These are phyloP conservation scores for Lipomyces starkeyi DNA, from an alignment of 805 yeast genomes.

Conservation along the genomic window DNA sequence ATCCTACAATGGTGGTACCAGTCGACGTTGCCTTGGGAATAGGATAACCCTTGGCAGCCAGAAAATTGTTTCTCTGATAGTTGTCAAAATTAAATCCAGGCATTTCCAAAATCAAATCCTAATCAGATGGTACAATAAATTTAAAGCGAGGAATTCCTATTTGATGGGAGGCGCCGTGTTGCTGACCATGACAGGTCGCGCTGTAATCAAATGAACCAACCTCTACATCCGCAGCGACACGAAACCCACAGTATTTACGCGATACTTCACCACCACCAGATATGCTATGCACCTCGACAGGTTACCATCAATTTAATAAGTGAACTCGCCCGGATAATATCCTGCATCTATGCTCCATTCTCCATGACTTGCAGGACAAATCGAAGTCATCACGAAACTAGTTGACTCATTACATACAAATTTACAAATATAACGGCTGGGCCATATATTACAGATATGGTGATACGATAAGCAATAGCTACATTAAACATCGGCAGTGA, in stretches of 20 bases:
- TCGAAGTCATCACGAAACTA: background rate
- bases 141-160: background rate
- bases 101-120: constrained; percentile 17
- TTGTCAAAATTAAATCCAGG: constrained; percentile 88
- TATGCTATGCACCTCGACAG: no score
- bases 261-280: no score
- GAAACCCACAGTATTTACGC: background rate
- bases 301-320: no score
- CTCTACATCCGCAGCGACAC: background rate
- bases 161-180: background rate
- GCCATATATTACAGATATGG: background rate
- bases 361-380: background rate
- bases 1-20: constrained; percentile 99
- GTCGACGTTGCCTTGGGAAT: constrained; percentile 93
- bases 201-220: background rate
- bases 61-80: constrained; percentile 82
- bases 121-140: background rate
- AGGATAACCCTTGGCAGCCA: constrained; percentile 73
- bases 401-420: background rate
- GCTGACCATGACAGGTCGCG: background rate
- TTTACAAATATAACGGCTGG: no score
- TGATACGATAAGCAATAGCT: background rate
- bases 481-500: constrained; percentile 21
- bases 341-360: background rate
- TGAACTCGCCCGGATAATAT: no score